These are phyloP conservation scores for Ophiostoma sp. DNA, from an alignment of 2,329 filamentous ascomycete species.

Conservation along the genomic window DNA sequence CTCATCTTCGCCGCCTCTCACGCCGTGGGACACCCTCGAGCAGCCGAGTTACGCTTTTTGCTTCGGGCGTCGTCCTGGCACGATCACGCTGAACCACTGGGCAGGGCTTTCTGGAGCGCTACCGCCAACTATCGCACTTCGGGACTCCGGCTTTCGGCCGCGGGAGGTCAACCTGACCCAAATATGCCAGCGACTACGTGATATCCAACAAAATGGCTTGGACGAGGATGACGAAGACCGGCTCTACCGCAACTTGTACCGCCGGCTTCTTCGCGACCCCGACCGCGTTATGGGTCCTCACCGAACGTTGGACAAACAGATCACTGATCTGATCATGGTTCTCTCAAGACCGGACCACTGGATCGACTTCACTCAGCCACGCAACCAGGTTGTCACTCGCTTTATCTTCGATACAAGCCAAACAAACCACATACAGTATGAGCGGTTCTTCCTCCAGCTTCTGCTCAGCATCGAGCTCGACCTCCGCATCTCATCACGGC, in stretches of 20 bases:
- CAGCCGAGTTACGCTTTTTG: slow-evolving; percentile 66
- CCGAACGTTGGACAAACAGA: slow-evolving; percentile 62
- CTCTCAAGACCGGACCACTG: slow-evolving; percentile 59
- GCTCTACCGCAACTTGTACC: slow-evolving; percentile 61
- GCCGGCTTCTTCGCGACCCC: slow-evolving; percentile 60
- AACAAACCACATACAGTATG: slow-evolving; percentile 52
- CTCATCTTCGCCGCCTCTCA: slow-evolving; percentile 38
- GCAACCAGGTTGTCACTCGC: slow-evolving; percentile 67
- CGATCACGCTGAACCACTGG: slow-evolving; percentile 67
- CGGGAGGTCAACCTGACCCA: slow-evolving; percentile 54
- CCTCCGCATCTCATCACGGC: slow-evolving; percentile 58
- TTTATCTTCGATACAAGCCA: slow-evolving; percentile 61
- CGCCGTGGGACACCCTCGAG: slow-evolving; percentile 66
- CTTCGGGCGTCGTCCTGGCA: slow-evolving; percentile 61
- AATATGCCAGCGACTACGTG: slow-evolving; percentile 55
- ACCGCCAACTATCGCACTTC: slow-evolving; percentile 52
- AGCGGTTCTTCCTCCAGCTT: slow-evolving; percentile 70
- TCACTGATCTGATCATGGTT: slow-evolving; percentile 64
- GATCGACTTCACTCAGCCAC: slow-evolving; percentile 65
- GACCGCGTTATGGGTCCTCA: slow-evolving; percentile 57
- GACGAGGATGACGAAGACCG: slow-evolving; percentile 54
- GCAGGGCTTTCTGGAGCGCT: slow-evolving; percentile 52
- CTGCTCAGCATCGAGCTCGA: slow-evolving; percentile 67
- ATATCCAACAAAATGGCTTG: slow-evolving; percentile 48
- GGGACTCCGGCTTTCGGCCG: slow-evolving; percentile 54